Base-by-base conservation (phyloP, 352 stramenopile genomes). In the Halophytophthora batemanensis region DNA sequence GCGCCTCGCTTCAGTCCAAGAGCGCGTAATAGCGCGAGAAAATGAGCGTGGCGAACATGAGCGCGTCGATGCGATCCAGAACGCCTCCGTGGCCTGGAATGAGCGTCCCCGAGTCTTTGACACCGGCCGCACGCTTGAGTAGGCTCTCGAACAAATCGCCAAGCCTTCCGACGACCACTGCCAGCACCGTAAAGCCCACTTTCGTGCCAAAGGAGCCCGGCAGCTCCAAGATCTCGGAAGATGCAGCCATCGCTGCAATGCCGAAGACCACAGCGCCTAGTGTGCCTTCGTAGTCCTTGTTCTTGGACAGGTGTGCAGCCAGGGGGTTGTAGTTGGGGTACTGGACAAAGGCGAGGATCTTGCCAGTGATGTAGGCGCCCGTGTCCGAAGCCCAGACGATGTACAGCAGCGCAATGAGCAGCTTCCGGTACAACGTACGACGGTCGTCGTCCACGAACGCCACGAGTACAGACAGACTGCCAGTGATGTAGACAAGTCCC, bases 231-330 rank as follows among this genome's bases (percentile, higher is more conserved):
- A 82, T 6, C 4, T 75, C 25, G 17, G 69, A 85, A 7, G 66
- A 64, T 28, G 94, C 66, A 13, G 92, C 66, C 74, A 94, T 97
- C 7, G 93, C 86, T 15, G 79, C 76, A 36, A 97, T 57, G 12
- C 82, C 90, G n/a, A 83, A 86, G 0, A 86, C 36, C 7, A 85
- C 62, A 3, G 92, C 95, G 13, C 87, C 90, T 4, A 98, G 43
- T 6, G 95, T 92, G 15, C 95, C 96, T 70, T 98, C 94, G 14
- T 98, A 88, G 40, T 97, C 96, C 64, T 98, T 98, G 75, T 98
- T 98, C 18, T 96, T 95, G 48, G 88, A 98, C 7, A 97, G 65
- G 39, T 93, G 89, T 3, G 87, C 86, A 1, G 94, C 93, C 6
- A 96, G 77, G 6, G 74, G 71, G 31, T 86, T 74, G 37, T 97